These are phyloP conservation scores for Aspergillus viridinutans DNA, from an alignment of 2,329 filamentous ascomycete genomes.

Conservation along the genomic window DNA sequence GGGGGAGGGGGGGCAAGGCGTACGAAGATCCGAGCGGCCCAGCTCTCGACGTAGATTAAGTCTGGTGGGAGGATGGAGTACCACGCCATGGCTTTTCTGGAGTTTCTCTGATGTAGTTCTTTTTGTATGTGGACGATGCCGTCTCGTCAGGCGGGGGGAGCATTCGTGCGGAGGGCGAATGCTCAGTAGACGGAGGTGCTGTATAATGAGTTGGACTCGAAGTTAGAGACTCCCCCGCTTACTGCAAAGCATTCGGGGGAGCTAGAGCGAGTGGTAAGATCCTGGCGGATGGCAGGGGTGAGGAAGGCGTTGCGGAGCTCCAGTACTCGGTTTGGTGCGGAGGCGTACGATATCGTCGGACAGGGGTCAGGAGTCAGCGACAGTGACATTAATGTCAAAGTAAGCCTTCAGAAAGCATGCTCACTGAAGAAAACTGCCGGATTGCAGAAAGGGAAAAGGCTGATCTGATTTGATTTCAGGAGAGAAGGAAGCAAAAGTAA, in stretches of 20 bases:
- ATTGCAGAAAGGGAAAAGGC: background rate
- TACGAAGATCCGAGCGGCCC: slow-evolving; percentile 61
- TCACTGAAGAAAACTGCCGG: background rate
- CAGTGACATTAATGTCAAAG: background rate
- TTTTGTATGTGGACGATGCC: background rate
- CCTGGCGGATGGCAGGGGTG: background rate
- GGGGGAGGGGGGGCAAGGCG: slow-evolving; percentile 24
- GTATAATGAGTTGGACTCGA: too few species aligned
- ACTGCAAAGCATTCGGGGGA: background rate
- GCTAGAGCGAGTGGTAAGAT: background rate
- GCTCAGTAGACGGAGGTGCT: background rate
- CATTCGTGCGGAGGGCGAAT: background rate
- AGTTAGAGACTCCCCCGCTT: background rate
- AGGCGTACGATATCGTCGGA: background rate
- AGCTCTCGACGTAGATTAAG: slow-evolving; percentile 56
- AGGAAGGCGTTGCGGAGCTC: background rate
- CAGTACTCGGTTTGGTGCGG: background rate
- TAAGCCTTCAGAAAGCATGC: background rate
- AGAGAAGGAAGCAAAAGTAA: background rate
- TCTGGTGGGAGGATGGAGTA: slow-evolving; percentile 61
- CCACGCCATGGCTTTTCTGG: slow-evolving; percentile 48
- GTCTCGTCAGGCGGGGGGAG: background rate
- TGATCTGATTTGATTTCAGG: background rate
- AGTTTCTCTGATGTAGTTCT: background rate
- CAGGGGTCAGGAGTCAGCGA: background rate